Conservation (phyloP, 2,329 filamentous ascomycete species). For the Massarina eburnea region DNA sequence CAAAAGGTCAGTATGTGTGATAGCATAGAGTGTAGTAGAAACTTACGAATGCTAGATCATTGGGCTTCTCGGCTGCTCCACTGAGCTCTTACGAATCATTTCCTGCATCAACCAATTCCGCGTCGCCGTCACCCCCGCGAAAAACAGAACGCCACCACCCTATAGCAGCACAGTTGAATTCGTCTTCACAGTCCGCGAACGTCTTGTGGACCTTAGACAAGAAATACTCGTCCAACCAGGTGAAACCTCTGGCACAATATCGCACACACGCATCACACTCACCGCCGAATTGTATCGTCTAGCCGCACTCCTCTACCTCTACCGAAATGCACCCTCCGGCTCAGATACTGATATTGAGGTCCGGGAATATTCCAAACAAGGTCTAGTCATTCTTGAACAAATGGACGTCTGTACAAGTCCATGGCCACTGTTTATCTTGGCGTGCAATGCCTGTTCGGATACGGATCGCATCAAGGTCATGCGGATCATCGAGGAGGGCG, state of each 20-base stretch:
- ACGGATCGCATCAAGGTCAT: slow-evolving; percentile 47
- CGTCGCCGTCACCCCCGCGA: not conserved
- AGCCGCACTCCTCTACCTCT: slow-evolving; percentile 51
- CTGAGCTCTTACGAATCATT: slow-evolving; percentile 50
- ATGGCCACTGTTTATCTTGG: slow-evolving; percentile 54
- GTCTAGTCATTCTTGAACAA: slow-evolving; percentile 40
- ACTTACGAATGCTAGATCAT: slow-evolving; percentile 42
- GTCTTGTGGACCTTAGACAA: slow-evolving; percentile 21
- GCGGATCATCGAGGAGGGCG: slow-evolving; percentile 47
- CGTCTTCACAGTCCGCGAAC: slow-evolving; percentile 16
- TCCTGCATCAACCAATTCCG: slow-evolving; percentile 44
- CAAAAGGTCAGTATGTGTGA: slow-evolving; percentile 22
- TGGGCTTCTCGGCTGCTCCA: slow-evolving; percentile 52
- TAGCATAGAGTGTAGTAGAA: not conserved
- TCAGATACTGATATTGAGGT: slow-evolving; percentile 3
- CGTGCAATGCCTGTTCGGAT: slow-evolving; percentile 49
- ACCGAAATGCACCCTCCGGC: slow-evolving; percentile 34
- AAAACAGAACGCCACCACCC: not conserved
- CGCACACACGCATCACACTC: slow-evolving; percentile 37
- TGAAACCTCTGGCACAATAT: slow-evolving; percentile 29
- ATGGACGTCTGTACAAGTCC: slow-evolving; percentile 51
- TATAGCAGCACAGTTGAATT: not conserved
- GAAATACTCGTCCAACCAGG: slow-evolving; percentile 24
- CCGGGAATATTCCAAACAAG: slow-evolving; percentile 16
- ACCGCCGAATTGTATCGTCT: slow-evolving; percentile 57